Base-by-base conservation (phyloP, 345 rosid species). In the Capsella bursapastoris region DNA sequence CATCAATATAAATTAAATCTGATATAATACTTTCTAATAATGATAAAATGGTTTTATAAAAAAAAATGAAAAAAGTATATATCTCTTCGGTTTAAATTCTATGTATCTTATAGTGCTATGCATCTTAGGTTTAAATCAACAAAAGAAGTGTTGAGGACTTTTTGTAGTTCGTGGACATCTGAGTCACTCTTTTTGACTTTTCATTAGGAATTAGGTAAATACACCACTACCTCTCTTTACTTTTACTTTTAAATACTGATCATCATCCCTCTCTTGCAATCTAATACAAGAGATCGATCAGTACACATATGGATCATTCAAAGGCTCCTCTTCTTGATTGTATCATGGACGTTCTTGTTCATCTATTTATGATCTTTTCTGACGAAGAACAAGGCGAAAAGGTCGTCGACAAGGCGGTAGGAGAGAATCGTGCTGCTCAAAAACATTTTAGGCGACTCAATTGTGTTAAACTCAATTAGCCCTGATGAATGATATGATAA, bases 321-420 rank as follows among this genome's bases (percentile, higher is more conserved):
- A n/a, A 51, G 10, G 61, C n/a, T 74, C 60, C 64, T 45, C 79
- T 76, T 44, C 70, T 76, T 69, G 79, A 65, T 69, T 76, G 74
- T 70, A 76, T 76, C 58, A 58, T 76, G 8, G 79, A 76, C 18
- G 44, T 37, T 53, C 27, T 76, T 45, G 35, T 76, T 53, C 79
- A 43, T 53, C 27, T 76, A 12, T 45, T 55, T 35, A 35, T 14
- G 9, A 25, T 31, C 18, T 58, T 32, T 40, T 22, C 53, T 4
- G 63, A 75, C 0, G 49, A 75, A 0, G 57, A 69, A 4, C 58
- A 69, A 76, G 65, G 22, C 7, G 38, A 69, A 62, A 41, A 53
- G 13, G 41, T 27, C 15, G 43, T 76, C 3, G 69, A 68, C 49
- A 40, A 6, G 52, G 70, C 70, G 29, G 65, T 76, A 9, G 43